phyloP scores from a whole-genome alignment of 164 flowering plant species.

The Macadamia integrifolia region DNA sequence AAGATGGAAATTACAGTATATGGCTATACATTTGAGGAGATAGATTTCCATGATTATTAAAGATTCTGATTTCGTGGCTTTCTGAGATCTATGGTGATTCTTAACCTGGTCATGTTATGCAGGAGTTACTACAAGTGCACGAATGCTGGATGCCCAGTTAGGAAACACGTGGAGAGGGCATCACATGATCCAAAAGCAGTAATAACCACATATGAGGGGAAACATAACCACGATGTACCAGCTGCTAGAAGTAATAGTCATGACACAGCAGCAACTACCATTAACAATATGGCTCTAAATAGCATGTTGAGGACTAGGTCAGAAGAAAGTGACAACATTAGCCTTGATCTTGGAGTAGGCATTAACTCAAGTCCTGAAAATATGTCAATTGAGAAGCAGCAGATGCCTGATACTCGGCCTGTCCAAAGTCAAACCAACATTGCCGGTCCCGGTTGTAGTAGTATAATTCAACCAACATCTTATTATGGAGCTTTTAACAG shows the following conservation, averaged over 20 bases:
- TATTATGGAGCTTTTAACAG: conserved; percentile 38
- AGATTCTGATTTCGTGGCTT: neutral
- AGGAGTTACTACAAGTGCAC: conserved; percentile 99
- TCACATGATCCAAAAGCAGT: conserved; percentile 95
- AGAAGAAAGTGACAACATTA: conserved; percentile 45
- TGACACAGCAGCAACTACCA: conserved; percentile 39
- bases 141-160: conserved; percentile 79
- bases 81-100: neutral
- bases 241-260: conserved; percentile 53
- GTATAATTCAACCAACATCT: conserved; percentile 27
- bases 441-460: conserved; percentile 15
- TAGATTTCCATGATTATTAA: too few relatives aligned
- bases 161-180: conserved; percentile 96
- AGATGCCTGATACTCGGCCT: conserved; percentile 16
- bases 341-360: conserved; percentile 91
- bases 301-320: conserved; percentile 30
- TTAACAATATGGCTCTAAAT: conserved; percentile 17
- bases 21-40: too few relatives aligned
- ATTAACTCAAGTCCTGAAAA: conserved; percentile 44
- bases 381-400: conserved; percentile 34
- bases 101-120: conserved; percentile 13
- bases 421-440: conserved; percentile 18
- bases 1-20: too few relatives aligned
- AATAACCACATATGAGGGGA: conserved; percentile 92
- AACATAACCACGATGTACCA: conserved; percentile 95